Evolutionary conservation across 148 eudicot genomes (phyloP), one percentile per base, ranked within the genome.

Genomic region (Silene latifolia): DNA sequence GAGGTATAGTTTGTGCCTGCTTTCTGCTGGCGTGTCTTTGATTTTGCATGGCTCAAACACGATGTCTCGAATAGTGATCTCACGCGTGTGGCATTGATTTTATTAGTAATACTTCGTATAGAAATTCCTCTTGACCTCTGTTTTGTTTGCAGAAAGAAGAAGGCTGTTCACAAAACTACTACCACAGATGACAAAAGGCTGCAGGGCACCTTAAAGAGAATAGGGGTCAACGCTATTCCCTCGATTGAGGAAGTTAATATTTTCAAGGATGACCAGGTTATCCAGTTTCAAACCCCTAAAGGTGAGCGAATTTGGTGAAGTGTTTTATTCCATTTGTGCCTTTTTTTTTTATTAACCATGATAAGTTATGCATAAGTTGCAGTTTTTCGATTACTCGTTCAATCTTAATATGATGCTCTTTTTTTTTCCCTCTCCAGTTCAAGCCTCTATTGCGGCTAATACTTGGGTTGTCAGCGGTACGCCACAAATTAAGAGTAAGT

Each of bases 391-490:
- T 23, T 25, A 15, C 19, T 68, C 62, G 8, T 59, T 46, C 54
- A 11, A 10, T 56, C 39, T 53, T 13, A 9, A 0, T 75, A 51
- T 77, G 62, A 81, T 51, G n/a, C 23, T 27, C 57, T 48, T 67
- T 46, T 48, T 67, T 46, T 59, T 25, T 56, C 14, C n/a, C 14
- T 81, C 9, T n/a, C 51, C 97, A 92, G 98, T 92, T 81, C 98
- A 92, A 90, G 98, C 98, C 51, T 87, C 98, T 18, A 85, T 90
- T 85, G 86, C 90, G 8, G 96, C 98, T 74, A 92, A 92, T 81
- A 92, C 98, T 61, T 92, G 98, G 98, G 98, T 92, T 77, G 98
- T 92, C 61, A 92, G 98, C 67, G 98, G 98, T 25, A 44, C 93
- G 69, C 98, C 98, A 32, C 98, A 92, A 83, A 90, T 86, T 70